Percentiles rank a stretch among this genome's conserved stretches.
phyloP scores from a whole-genome alignment of 2,329 filamentous ascomycete species.

The Sclerotinia glacialis region DNA sequence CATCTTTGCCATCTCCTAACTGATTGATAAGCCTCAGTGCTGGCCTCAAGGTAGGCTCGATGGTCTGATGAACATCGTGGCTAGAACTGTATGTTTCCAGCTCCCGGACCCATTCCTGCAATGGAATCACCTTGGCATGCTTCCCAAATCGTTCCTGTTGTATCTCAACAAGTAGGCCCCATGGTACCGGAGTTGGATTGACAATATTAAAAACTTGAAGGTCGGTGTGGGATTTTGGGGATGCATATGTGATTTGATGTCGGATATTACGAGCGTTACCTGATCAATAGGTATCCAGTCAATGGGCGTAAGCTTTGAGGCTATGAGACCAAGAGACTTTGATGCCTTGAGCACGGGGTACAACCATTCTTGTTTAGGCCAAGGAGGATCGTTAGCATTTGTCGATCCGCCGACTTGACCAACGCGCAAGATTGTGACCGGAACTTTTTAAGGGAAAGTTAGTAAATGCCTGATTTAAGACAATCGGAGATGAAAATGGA shows the following conservation, averaged over 20 bases:
- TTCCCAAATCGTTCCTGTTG: background rate
- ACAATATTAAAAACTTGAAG: conserved; percentile 6
- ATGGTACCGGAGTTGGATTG: background rate
- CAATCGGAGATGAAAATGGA: background rate
- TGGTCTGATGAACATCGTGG: background rate
- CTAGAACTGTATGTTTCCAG: background rate
- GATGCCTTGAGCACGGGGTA: conserved; percentile 41
- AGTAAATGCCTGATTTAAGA: background rate
- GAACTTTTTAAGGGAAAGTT: conserved; percentile 34
- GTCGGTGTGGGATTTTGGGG: background rate
- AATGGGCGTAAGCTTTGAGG: conserved; percentile 34
- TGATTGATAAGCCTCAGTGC: background rate
- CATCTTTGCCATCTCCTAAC: background rate
- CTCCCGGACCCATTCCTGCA: background rate
- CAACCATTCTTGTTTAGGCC: conserved; percentile 57
- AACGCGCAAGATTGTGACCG: conserved; percentile 45
- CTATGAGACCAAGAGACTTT: background rate
- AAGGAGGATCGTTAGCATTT: conserved; percentile 43
- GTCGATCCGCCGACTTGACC: conserved; percentile 48
- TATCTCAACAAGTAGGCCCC: background rate
- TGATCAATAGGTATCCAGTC: conserved; percentile 47
- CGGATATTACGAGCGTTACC: background rate
- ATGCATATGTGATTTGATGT: background rate
- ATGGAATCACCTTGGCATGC: background rate
- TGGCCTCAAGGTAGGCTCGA: background rate